Evolutionary conservation across 768 basidiomycete species (phyloP), one percentile per base, ranked within the genome.

Genomic region (Naganishia randhawae): DNA sequence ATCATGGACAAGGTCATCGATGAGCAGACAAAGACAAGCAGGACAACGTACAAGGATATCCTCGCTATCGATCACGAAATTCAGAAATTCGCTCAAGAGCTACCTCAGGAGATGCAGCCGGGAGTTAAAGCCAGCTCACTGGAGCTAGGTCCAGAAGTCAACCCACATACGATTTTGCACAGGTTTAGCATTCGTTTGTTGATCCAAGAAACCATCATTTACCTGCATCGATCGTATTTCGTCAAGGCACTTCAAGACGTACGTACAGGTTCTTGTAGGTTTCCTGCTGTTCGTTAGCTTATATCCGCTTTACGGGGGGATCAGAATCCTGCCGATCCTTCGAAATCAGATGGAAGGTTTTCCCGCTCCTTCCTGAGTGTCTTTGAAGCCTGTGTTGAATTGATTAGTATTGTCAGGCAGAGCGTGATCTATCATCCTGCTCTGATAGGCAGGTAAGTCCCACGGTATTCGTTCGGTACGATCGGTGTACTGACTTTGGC

Each of bases 341-440:
- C 72, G 22, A 65, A 66, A 32, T 74, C 73, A 1, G 52, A 68
- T 35, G 31, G 65, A 16, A 27, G 67, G 22, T 64, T 68, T 32
- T 35, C 35, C 33, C 42, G 52, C 29, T 68, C 66, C 22, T 80
- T 80, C 64, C 37, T 74, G 3, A 75, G 73, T 17, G 67, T 78
- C 0, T 80, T 75, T 61, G 76, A 77, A 57, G 72, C 71, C 29
- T 76, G 77, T 7, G 75, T 73, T 35, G 77, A 80, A 57, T 76
- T 80, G 27, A 74, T 80, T 27, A 71, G 73, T 57, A 72, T 76
- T n/a, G 76, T 78, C 51, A 74, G 76, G 66, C 73, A 73, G 31
- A 54, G 75, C 54, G 72, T 80, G 25, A 73, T 80, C 17, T 80
- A 77, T 63, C 78, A 78, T 54, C 78, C 76, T 22, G 72, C 72